Evolutionary conservation across 192 early-diverging fungal species (phyloP), one percentile per base, ranked within the genome.

Genomic region (Entomortierella beljakovae): DNA sequence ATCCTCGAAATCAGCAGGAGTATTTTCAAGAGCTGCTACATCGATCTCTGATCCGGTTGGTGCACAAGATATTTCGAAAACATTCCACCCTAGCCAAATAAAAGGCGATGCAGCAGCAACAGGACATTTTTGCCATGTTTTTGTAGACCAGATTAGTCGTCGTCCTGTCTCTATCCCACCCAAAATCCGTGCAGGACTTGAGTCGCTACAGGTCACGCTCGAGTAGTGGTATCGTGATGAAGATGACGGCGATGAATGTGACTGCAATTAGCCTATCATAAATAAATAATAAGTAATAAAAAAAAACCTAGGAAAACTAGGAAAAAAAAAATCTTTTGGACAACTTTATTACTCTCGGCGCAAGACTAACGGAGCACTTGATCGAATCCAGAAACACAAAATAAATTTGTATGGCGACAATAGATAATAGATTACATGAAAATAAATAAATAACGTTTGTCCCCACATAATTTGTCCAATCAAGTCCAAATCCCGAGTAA

Each of bases 41-140:
- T 50, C 60, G 22, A 33, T 71, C 2, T 59, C 31, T 18, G 57
- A 59, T 28, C 57, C 57, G 7, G 57, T 53, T 40, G 43, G 16
- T 2, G 72, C 67, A 35, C 37, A n/a, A 11, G 34, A 57, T n/a
- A 26, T 51, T 7, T 26, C 8, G 55, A 13, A 4, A 0, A 33
- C 57, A 38, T 66, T 66, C 48, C 62, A 65, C 26, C 11, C 61
- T 0, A 64, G 46, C 43, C 65, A 63, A 23, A 32, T 70, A 3
- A 50, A 56, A 25, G 67, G 42, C 0, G 74, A 82, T 54, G 81
- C 71, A 18, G 70, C 70, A 52, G 84, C 81, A 25, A 68, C 81
- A 20, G 86, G 86, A 25, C 73, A 81, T 35, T 87, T 83, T 32
- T 82, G 81, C 20, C 86, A 87, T 38, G 86, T 87, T 10, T 85